Evolutionary conservation across 2,329 filamentous ascomycete genomes (phyloP).

Genomic region (Stagonosporopsis chrysanthemi): DNA sequence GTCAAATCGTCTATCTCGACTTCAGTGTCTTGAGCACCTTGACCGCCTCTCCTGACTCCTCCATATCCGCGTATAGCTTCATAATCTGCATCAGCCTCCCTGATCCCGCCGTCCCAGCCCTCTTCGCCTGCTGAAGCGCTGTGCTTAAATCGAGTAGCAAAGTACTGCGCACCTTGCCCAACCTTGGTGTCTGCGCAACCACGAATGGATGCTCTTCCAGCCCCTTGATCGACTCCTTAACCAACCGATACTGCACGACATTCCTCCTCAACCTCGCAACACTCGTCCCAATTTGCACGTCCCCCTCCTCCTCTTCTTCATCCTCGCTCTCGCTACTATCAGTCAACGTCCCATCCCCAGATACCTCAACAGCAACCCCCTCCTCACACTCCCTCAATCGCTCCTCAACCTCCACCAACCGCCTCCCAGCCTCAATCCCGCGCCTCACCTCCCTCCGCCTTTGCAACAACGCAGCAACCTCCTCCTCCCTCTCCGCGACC

Average conservation of each 20-base stretch:
- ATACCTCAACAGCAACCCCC: slow-evolving; percentile 19
- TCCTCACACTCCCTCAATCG: slow-evolving; percentile 61
- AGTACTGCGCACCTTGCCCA: slow-evolving; percentile 67
- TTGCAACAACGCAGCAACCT: slow-evolving; percentile 68
- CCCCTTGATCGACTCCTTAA: slow-evolving; percentile 60
- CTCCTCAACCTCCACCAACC: slow-evolving; percentile 72
- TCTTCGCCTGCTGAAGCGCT: slow-evolving; percentile 65
- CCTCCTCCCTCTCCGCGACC: slow-evolving; percentile 68
- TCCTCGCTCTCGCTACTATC: slow-evolving; percentile 42
- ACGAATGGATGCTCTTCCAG: slow-evolving; percentile 71
- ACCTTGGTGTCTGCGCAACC: slow-evolving; percentile 61
- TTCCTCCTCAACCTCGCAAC: slow-evolving; percentile 61
- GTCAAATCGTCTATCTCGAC: slow-evolving; percentile 15
- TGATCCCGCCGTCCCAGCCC: slow-evolving; percentile 48
- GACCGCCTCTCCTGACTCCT: slow-evolving; percentile 66
- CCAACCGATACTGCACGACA: slow-evolving; percentile 64
- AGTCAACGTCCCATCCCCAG: slow-evolving; percentile 35
- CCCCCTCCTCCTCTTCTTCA: slow-evolving; percentile 44
- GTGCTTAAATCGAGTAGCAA: slow-evolving; percentile 70
- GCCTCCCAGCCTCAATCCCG: slow-evolving; percentile 68
- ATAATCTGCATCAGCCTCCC: slow-evolving; percentile 62
- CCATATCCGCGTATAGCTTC: slow-evolving; percentile 68
- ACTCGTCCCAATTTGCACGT: slow-evolving; percentile 36
- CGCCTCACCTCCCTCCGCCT: slow-evolving; percentile 74
- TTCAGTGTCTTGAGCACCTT: slow-evolving; percentile 59